Evolutionary conservation across 257 asterid species (phyloP).

Genomic region (Phtheirospermum japonicum): DNA sequence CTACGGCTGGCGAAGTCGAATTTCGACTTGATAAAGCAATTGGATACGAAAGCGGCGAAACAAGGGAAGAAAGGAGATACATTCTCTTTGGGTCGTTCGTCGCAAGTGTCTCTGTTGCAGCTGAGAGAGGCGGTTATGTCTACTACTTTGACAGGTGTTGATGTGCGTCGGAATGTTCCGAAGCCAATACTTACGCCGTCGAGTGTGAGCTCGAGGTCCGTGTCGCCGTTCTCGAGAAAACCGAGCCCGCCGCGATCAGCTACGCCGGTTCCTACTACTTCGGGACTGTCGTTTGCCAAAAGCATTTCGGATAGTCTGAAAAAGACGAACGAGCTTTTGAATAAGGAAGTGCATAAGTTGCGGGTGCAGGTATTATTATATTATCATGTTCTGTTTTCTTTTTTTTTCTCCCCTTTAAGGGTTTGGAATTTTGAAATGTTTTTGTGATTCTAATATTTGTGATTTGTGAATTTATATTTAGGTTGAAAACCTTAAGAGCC

Average conservation of each 20-base stretch:
- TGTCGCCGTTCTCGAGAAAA: slow-evolving; percentile 89
- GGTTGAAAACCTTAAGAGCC: slow-evolving; percentile 67
- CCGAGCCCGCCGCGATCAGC: slow-evolving; percentile 89
- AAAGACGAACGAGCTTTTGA: slow-evolving; percentile 80
- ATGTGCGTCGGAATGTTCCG: slow-evolving; percentile 55
- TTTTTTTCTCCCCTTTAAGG: not conserved
- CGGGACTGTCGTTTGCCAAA: slow-evolving; percentile 82
- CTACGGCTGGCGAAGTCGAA: slow-evolving; percentile 67
- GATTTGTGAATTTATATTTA: slow-evolving; percentile 19
- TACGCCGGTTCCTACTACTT: slow-evolving; percentile 85
- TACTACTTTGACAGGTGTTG: slow-evolving; percentile 32
- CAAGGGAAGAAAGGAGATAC: slow-evolving; percentile 79
- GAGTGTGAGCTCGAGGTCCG: slow-evolving; percentile 74
- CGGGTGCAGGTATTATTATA: slow-evolving; percentile 62
- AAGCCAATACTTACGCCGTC: slow-evolving; percentile 63
- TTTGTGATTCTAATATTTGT: slow-evolving; percentile 5
- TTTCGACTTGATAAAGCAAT: slow-evolving; percentile 74
- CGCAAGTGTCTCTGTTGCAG: slow-evolving; percentile 67
- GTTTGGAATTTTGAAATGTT: not conserved
- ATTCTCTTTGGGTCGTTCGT: slow-evolving; percentile 68
- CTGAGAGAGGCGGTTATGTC: slow-evolving; percentile 52
- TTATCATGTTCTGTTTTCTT: not conserved
- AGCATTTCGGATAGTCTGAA: slow-evolving; percentile 76
- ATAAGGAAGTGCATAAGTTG: slow-evolving; percentile 80
- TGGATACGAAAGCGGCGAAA: slow-evolving; percentile 80